Base-by-base conservation (phyloP, 208 protist species). In the Leishmania amazonensis region DNA sequence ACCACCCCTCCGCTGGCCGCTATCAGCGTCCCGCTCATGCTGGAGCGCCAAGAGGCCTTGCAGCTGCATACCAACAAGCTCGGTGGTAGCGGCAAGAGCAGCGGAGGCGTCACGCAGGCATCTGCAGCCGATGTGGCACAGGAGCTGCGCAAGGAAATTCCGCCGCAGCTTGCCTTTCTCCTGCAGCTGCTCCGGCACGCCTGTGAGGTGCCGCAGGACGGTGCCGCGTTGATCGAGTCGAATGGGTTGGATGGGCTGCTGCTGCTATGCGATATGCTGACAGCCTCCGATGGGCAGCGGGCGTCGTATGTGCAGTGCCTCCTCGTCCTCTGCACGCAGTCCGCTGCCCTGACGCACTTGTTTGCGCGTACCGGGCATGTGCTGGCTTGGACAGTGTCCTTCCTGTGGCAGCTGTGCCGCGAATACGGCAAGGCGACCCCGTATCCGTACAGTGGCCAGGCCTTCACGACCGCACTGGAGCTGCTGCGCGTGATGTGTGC, bases 1-100 rank as follows among this genome's bases (percentile, higher is more conserved):
- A 85, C 75, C 57, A 72, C 86, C 1, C 96, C 96, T 76, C 95
- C 95, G 0, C 84, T 96, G 8, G 89, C 85, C 1, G 86, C 88
- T 42, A 75, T 98, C 76, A 94, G 86, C 75, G 85, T 87, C 28
- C 92, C 92, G 28, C 82, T 97, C 40, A 97, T 97, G 95, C 87
- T 95, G 72, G 87, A 94, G 82, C 88, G 88, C 47, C 90, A 96
- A 54, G 88, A 95, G 77, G 83, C 89, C 75, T 47, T 88, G 60
- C 76, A 74, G 57, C 28, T 83, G 71, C 60, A 81, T 83, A 87
- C 72, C 64, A 89, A 58, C 58, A 83, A 78, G 40, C 75, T 65
- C 24, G 73, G 77, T 24, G 74, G 72, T 1, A 9, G 21, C 4
- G 47, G 28, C 24, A 51, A 24, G 28, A 31, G 65, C 42, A 47